Base-by-base conservation (phyloP, 2,329 filamentous ascomycete species). In the Aspergillus quadrilineatus region DNA sequence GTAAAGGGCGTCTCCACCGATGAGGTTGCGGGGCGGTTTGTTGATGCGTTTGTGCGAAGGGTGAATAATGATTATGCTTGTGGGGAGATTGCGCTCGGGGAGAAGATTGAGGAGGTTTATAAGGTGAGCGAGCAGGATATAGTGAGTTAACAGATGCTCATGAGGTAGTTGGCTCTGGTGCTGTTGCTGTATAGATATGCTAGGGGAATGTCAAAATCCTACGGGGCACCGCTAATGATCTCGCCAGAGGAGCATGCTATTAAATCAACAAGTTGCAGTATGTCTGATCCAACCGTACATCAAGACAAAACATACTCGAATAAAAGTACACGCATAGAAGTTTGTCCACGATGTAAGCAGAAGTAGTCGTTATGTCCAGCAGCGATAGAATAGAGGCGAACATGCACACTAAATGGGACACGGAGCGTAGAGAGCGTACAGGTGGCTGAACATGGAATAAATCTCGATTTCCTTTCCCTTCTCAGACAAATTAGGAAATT, bases 51-150 rank as follows among this genome's bases (percentile, higher is more conserved):
- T 66, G 74, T 78, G n/a, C 57, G 62, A 26, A 65, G 71, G 53
- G 61, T 75, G 14, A 75, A 75, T 67, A 45, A 48, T 39, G 71
- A 73, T 60, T 73, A 67, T 64, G 65, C 69, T n/a, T 69, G 65
- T 64, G 68, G 61, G 46, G 67, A 59, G 26, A 62, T 57, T 30
- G 57, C 46, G n/a, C 60, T 44, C 4, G 68, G 73, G 26, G 70
- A 74, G 59, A 66, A 58, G 57, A 75, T 77, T 57, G 69, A 77
- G 12, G 70, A 67, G 56, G 69, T 78, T 28, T 77, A 77, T 68
- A 60, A 50, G 15, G 69, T 77, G 53, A 54, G 53, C 4, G 70
- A 74, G 59, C 63, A 66, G 53, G 74, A 75, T 63, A 42, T 56
- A 15, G 37, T 28, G 7, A 37, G 32, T 43, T 72, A 45, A 9